Evolutionary conservation across 163 green algal species (phyloP), one percentile per base, ranked within the genome.

Genomic region (Dunaliella salina): DNA sequence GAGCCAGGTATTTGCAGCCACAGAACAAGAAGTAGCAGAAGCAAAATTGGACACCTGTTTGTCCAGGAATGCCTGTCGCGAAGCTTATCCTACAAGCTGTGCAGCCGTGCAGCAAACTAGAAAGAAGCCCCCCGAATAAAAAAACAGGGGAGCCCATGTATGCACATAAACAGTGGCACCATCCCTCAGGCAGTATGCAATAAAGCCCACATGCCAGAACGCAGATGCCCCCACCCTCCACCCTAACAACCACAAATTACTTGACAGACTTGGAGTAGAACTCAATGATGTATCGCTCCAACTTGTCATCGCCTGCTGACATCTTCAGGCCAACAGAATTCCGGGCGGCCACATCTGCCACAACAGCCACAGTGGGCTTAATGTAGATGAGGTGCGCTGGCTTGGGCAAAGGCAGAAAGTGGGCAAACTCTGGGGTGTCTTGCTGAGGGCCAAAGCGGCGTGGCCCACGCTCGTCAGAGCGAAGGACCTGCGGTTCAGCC

Each of bases 241-340:
- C 63, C 63, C 11, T 3, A 5, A 75, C 11, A 26, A 30, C 24
- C 63, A 75, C 4, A 75, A 75, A 75, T 82, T 88, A 89, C 88
- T 88, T 88, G 35, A 88, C 85, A 71, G 75, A 85, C 57, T 85
- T 87, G 33, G 85, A 88, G 83, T 92, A 93, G 87, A 91, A 91
- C 90, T 93, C 90, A 84, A 92, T 88, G 8, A 93, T 90, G 72
- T 92, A 94, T 45, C 91, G 90, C 88, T 93, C 90, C 59, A 94
- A 82, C 71, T 90, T 80, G 71, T 93, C 90, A 81, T 90, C 86
- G 30, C 88, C 88, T 59, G 90, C 89, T 18, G 88, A 90, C 91
- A 94, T 94, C 88, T 93, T 93, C 1, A 94, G 78, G 35, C 91
- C 91, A 11, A 94, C 88, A 29, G 87, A 91, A 34, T 46, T 86